phyloP scores from a whole-genome alignment of 2,329 filamentous ascomycete species.

The Aspergillus piperis region DNA sequence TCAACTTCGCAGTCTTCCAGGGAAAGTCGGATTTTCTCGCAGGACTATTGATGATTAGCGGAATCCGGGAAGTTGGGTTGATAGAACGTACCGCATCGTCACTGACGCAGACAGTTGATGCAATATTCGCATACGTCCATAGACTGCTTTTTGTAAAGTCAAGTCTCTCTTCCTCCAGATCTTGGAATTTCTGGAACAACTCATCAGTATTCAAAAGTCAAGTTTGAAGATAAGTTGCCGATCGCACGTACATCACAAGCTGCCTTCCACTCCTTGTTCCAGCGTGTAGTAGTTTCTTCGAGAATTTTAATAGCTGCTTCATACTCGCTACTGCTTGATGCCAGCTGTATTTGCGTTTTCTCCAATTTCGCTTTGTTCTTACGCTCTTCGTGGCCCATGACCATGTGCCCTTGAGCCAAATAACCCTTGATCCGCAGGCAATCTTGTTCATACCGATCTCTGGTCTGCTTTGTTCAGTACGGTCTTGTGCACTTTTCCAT shows the following conservation, averaged over 20 bases:
- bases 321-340: constrained; percentile 88
- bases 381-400: constrained; percentile 98
- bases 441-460: constrained; percentile 95
- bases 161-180: constrained; percentile 92
- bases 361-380: constrained; percentile 99
- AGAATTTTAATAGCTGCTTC: constrained; percentile 88
- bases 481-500: neutral
- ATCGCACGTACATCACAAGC: constrained; percentile 69
- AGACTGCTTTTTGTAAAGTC: constrained; percentile 98
- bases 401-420: constrained; percentile 97
- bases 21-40: constrained; percentile 91
- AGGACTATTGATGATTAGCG: constrained; percentile 57
- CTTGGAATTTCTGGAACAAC: constrained; percentile 80
- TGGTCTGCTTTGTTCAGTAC: constrained; percentile 57
- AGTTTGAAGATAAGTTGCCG: neutral
- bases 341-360: constrained; percentile 96
- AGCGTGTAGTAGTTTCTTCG: constrained; percentile 90
- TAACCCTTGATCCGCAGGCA: constrained; percentile 98
- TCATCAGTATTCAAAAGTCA: constrained; percentile 23
- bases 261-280: constrained; percentile 98
- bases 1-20: constrained; percentile 96
- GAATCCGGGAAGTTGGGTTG: neutral
- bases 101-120: constrained; percentile 95
- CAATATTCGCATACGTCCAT: constrained; percentile 97
- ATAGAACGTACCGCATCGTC: constrained; percentile 69